Evolutionary conservation across 495 filamentous ascomycete species (phyloP), one percentile per base, ranked within the genome.

Genomic region (Saxophila tyrrhenica): DNA sequence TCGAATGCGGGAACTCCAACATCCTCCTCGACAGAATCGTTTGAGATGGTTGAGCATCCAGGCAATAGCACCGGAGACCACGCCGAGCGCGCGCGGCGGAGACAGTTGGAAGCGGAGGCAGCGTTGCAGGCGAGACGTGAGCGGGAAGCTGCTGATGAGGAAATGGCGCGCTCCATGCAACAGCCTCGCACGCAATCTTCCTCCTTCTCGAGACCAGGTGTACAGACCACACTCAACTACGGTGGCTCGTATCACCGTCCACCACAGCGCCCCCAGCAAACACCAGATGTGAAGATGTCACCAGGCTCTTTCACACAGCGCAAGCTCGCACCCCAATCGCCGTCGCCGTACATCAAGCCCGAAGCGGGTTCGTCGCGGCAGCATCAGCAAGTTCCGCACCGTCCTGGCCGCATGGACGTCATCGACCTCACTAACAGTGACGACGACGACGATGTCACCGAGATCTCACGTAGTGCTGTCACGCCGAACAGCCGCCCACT

Each of bases 351-450:
- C 24, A 21, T 29, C 32, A 24, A 29, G 17, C 13, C 54, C 7
- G 58, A 56, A 21, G 39, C 54, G 16, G 38, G 52, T 21, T 17
- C 48, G 9, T 39, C 25, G 24, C 42, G 48, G 15, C 48, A 32
- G 15, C 25, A 32, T 16, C 54, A 48, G 20, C 58, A 52, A 22
- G 53, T 57, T 32, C 24, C 25, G 0, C 48, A 56, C 23, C 25
- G 53, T 21, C 51, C 39, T 19, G 49, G 43, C 25, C 35, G 29
- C 25, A 19, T 44, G 19, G 5, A 39, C 0, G 44, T 60, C n/a
- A 42, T 62, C 23, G 62, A 64, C 29, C 54, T 64, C 19, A 62
- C 62, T 19, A 49, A 24, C 19, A 57, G 51, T 49, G 60, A 62
- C 35, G 45, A 51, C 51, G 62, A 64, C n/a, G 54, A 60, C n/a